Evolutionary conservation across 2,329 filamentous ascomycete genomes (phyloP).

Genomic region (Colletotrichum chrysophilum): DNA sequence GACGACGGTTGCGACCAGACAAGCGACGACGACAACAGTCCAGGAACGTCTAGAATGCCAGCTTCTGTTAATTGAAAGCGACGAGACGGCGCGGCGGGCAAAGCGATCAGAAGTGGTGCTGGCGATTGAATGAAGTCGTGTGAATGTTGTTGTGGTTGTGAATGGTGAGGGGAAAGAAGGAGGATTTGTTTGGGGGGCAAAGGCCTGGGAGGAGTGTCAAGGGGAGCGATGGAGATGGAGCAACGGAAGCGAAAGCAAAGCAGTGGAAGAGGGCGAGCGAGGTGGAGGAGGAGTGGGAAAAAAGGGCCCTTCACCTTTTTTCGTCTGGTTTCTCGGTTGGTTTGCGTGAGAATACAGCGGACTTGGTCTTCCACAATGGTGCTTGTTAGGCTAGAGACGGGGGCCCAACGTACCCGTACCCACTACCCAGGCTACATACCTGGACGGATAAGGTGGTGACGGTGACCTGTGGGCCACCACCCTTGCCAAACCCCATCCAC

Average conservation of each 20-base stretch:
- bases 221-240: constrained; percentile 8
- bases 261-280: not conserved
- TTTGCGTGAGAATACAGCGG: not conserved
- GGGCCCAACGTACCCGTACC: not conserved
- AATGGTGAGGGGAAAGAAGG: constrained; percentile 22
- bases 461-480: not conserved
- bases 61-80: not conserved
- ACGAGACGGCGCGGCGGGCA: not conserved
- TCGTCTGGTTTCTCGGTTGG: not conserved
- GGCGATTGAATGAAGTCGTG: not conserved
- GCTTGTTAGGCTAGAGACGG: not conserved
- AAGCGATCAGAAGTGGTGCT: not conserved
- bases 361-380: not conserved
- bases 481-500: not conserved
- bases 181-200: constrained; percentile 14
- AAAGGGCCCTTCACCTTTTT: constrained; percentile 8
- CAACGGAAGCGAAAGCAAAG: not conserved
- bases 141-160: not conserved
- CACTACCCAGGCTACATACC: not conserved
- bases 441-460: not conserved
- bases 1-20: constrained; percentile 17
- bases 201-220: not conserved
- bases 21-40: constrained; percentile 12
- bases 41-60: constrained; percentile 12
- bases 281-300: not conserved